Base-by-base conservation (phyloP, 106 monocot genomes). In the Dioscorea dumetorum region DNA sequence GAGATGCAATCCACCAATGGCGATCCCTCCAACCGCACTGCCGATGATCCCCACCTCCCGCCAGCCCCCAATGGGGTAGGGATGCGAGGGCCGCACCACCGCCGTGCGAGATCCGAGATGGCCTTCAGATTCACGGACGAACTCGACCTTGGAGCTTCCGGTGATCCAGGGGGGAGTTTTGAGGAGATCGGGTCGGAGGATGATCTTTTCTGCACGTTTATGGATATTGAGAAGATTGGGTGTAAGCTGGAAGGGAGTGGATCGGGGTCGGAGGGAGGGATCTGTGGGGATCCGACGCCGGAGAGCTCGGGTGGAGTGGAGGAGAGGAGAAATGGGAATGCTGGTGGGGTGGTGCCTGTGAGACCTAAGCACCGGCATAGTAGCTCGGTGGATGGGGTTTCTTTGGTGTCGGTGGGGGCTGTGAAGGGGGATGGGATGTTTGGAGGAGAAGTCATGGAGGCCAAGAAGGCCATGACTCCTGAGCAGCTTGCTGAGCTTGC, bases 381-480 rank as follows among this genome's bases (percentile, higher is more conserved):
- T 56, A 72, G 62, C 60, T 94, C 94, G 24, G 66, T 87, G 49
- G 94, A 94, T 51, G 80, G 83, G 21, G 78, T 81, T 21, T 68
- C 74, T 7, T 74, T 82, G 83, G 35, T 60, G 49, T 78, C 71
- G 16, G 48, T 68, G 64, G 73, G 57, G 35, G 20, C 50, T 22
- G 58, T 4, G 23, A 67, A 23, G 28, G 67, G 72, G 22, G 83
- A 64, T 16, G 81, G 78, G 58, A 48, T 77, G 57, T 80, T 82
- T 49, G 77, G 68, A 17, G 77, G 68, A 17, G 94, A 90, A 57
- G 70, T 86, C 24, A 60, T 81, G 75, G 94, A 94, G 80, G 87
- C 84, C 21, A 94, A 94, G 80, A 94, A 94, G 90, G 94, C 90
- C 57, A 94, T 94, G 90, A 70, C 84, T 17, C 64, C 87, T 2